Base-by-base conservation (phyloP, 768 basidiomycete genomes). In the Boletus reticulatus region DNA sequence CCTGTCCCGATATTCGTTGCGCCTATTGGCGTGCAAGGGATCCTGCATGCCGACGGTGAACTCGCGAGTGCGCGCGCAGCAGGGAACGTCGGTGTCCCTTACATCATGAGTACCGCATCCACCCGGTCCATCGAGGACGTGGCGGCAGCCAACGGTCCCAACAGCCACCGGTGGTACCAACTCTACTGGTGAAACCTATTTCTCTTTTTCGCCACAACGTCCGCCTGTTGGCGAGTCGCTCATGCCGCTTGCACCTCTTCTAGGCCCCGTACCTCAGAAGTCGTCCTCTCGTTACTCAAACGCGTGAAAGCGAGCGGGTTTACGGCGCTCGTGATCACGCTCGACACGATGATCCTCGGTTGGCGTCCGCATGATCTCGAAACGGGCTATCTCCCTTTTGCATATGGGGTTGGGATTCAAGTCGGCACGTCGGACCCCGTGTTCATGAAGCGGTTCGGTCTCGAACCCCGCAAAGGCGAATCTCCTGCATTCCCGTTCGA, bases 331-430 rank as follows among this genome's bases (percentile, higher is more conserved):
- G 82, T 92, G n/a, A 77, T 93, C 59, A 92, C 91, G 0, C 76
- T 92, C 13, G 90, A 93, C 69, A 87, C 88, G 1, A 84, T 84
- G 79, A 50, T 73, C 0, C 69, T 91, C 32, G 89, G 88, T 22
- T 92, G 87, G 87, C 83, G 88, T 4, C 88, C 88, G 4, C 84
- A 87, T 67, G 89, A 92, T 64, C 73, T 92, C 51, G 77, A 82
- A 47, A 77, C 69, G 4, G 75, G 81, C 0, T 92, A 82, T 66
- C 76, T 88, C 14, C 89, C 89, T 7, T 88, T 90, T 64, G 60
- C 62, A 0, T 83, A 86, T 53, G 87, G 88, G 8, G 69, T 84
- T 19, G 89, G 89, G 8, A 71, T 75, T 39, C 85, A 89, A 64
- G 78, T 88, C 24, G 88, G 86, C 48, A 76, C 75, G 8, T 85